Evolutionary conservation across 1,284 basidiomycete genomes (phyloP), one percentile per base, ranked within the genome.

Genomic region (Psilocybe mexicana): DNA sequence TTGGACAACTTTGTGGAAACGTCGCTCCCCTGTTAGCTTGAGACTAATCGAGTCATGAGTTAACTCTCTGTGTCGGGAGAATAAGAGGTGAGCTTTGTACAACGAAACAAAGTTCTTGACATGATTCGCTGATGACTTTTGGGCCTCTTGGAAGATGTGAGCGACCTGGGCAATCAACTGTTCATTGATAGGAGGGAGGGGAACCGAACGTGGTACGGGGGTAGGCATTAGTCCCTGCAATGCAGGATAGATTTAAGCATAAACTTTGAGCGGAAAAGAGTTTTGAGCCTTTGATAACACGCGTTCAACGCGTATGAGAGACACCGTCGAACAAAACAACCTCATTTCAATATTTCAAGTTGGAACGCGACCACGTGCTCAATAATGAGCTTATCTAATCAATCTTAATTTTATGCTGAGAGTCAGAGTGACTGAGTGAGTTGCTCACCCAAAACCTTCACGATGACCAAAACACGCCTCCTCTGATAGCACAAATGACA

Each of bases 91-190:
- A 43, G 96, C 74, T 72, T 93, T 93, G 76, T 91, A 81, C 2
- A 98, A 83, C 0, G 88, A 86, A 49, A 94, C 88, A 57, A 87
- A 80, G 75, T 98, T 97, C 80, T 98, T 98, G 51, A 71, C 71
- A 60, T 81, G 95, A 70, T 93, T 96, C 11, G 93, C 88, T 2
- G 84, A 74, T 0, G 90, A 86, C 35, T 76, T 76, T 72, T 98
- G 94, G 0, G 84, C 91, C 73, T 97, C 91, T 52, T 92, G 88
- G 55, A 80, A 74, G 30, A 80, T 77, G 28, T 63, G 69, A 4
- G 73, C 63, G 33, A 79, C 57, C 14, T 64, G 43, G 8, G 57
- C n/a, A 6, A 42, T 42, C 14, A 65, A 44, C 24, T 62, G 55
- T 40, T 58, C 47, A 1, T 57, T 40, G 28, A 59, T 57, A 35